These are phyloP conservation scores for Puccinia sorghi DNA, from an alignment of 1,284 basidiomycete genomes.

Conservation along the genomic window DNA sequence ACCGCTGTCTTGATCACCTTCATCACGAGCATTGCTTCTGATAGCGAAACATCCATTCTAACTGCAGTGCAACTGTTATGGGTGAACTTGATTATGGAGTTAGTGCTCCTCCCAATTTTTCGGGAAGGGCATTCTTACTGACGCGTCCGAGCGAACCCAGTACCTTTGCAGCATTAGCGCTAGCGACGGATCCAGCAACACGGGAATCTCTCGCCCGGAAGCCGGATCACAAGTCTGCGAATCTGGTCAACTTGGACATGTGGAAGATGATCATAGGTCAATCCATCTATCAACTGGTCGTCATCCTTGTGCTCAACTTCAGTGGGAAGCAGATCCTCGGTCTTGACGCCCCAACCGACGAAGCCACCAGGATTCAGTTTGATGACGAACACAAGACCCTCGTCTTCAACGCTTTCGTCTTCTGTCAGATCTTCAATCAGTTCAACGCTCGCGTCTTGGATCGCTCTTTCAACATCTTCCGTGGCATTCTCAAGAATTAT, in stretches of 20 bases:
- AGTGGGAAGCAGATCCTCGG: constrained; percentile 55
- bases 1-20: constrained; percentile 52
- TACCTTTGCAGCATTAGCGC: constrained; percentile 59
- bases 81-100: constrained; percentile 53
- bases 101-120: neutral
- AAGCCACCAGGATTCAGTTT: constrained; percentile 50
- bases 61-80: constrained; percentile 52
- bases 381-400: constrained; percentile 51
- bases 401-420: constrained; percentile 53
- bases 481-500: constrained; percentile 51
- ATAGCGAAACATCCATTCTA: constrained; percentile 51
- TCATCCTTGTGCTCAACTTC: constrained; percentile 58
- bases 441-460: constrained; percentile 52
- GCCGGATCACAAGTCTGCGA: constrained; percentile 56
- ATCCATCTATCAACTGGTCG: constrained; percentile 58
- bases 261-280: constrained; percentile 59
- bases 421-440: constrained; percentile 53
- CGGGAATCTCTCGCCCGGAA: constrained; percentile 57
- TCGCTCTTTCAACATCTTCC: constrained; percentile 50
- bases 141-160: neutral
- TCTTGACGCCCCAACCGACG: constrained; percentile 49
- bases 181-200: constrained; percentile 59
- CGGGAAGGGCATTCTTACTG: neutral
- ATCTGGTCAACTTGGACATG: constrained; percentile 59
- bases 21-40: constrained; percentile 50